Conservation (phyloP, 2,329 filamentous ascomycete genomes). For the Tolypocladium pustulatum region DNA sequence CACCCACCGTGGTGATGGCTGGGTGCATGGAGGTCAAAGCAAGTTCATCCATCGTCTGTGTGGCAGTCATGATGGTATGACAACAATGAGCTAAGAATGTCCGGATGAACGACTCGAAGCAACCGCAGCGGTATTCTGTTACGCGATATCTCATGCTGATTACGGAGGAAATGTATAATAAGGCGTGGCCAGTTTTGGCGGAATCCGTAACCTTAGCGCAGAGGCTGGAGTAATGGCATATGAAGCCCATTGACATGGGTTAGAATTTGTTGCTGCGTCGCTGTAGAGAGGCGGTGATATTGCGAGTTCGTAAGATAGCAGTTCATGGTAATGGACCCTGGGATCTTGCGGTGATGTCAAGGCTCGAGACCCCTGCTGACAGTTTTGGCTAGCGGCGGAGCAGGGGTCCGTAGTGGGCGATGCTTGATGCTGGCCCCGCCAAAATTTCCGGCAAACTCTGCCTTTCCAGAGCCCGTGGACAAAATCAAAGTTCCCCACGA, state of each 20-base stretch:
- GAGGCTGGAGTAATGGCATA: conserved; percentile 8
- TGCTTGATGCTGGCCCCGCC: neutral
- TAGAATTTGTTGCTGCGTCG: no score
- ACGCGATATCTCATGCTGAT: conserved; percentile 7
- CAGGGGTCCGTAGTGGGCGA: neutral
- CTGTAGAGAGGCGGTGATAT: neutral
- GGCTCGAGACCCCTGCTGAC: neutral
- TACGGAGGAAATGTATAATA: conserved; percentile 8
- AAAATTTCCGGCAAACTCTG: conserved; percentile 5
- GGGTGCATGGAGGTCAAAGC: neutral
- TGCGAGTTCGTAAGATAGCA: no score
- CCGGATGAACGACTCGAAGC: no score
- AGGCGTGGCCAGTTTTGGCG: conserved; percentile 8
- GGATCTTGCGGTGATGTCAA: neutral
- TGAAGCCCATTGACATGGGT: no score
- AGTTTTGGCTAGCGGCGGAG: neutral
- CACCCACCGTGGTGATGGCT: neutral
- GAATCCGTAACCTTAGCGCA: conserved; percentile 6
- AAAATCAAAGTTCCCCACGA: neutral
- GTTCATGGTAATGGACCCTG: neutral
- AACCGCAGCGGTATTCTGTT: conserved; percentile 1
- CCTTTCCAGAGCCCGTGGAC: neutral
- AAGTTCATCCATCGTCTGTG: neutral
- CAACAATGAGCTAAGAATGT: neutral
- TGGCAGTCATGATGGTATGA: neutral